Evolutionary conservation across 1,284 basidiomycete genomes (phyloP), one percentile per base, ranked within the genome.

Genomic region (Melampsora larici-populina): DNA sequence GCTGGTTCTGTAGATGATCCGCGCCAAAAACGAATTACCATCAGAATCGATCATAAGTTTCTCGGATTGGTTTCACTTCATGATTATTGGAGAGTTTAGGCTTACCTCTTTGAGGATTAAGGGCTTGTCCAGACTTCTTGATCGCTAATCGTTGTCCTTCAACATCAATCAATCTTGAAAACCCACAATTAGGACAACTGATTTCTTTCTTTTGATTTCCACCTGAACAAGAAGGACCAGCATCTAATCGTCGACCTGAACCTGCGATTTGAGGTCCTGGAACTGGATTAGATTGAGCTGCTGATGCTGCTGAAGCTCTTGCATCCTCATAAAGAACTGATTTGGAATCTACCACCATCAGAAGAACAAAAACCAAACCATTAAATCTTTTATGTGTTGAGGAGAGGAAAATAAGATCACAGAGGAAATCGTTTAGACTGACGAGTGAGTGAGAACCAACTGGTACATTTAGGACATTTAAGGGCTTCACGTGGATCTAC

Each of bases 401-500:
- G n/a, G n/a, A n/a, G n/a, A n/a, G n/a, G n/a, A n/a, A n/a, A n/a
- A n/a, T n/a, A n/a, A n/a, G n/a, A n/a, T n/a, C n/a, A n/a, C n/a
- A n/a, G n/a, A n/a, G n/a, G n/a, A n/a, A n/a, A n/a, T n/a, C n/a
- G n/a, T 26, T 46, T 26, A 58, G 21, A 33, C 72, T 74, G 31
- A 74, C 72, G 72, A 2, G 48, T 49, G 13, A 74, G 49, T 5
- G 72, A 74, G 65, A 74, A 74, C 72, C 72, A 74, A 31, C 66
- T 74, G 29, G 72, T 74, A 49, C 72, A 74, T 58, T 74, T 74
- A 26, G 72, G 72, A 74, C 72, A 74, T 36, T 74, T 74, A 18
- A 74, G 63, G 13, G 72, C 72, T 66, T 74, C 72, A 29, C 72
- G 63, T 58, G 72, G 72, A 58, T 74, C 72, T 9, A 74, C 72